A percentile compares a stretch with the other conserved stretches of the same genome.
Evolutionary conservation across 768 basidiomycete species (phyloP).

Genomic region (Mycena rosella): DNA sequence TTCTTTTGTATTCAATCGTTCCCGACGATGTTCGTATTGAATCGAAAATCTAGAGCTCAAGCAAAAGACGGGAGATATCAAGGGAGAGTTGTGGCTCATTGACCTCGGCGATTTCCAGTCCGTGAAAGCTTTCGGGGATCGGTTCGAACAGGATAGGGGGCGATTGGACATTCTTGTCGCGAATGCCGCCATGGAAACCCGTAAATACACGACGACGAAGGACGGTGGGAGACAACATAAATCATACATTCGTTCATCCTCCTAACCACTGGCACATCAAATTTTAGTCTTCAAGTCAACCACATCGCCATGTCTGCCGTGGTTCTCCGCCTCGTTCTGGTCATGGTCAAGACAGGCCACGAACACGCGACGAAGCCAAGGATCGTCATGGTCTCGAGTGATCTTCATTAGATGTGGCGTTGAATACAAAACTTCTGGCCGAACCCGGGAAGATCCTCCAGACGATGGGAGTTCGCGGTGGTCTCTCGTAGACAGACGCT

Average conservation of each 20-base stretch:
- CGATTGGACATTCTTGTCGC: slow-evolving; percentile 47
- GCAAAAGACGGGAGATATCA: slow-evolving; percentile 39
- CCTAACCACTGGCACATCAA: background rate
- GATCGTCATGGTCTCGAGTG: slow-evolving; percentile 50
- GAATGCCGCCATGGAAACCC: slow-evolving; percentile 43
- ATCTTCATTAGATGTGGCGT: slow-evolving; percentile 37
- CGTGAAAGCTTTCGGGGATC: slow-evolving; percentile 47
- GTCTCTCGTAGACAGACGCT: no score
- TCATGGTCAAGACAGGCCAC: slow-evolving; percentile 42
- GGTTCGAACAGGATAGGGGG: slow-evolving; percentile 43
- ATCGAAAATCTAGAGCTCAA: slow-evolving; percentile 35
- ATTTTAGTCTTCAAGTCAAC: slow-evolving; percentile 50
- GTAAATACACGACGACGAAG: slow-evolving; percentile 34
- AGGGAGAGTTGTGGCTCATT: slow-evolving; percentile 49
- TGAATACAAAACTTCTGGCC: slow-evolving; percentile 39
- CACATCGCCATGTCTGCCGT: slow-evolving; percentile 47
- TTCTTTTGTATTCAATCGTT: background rate
- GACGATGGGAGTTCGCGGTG: slow-evolving; percentile 39
- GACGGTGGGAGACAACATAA: slow-evolving; percentile 53
- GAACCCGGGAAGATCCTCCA: slow-evolving; percentile 39
- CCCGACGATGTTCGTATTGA: background rate
- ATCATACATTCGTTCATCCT: slow-evolving; percentile 31
- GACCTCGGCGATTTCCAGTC: slow-evolving; percentile 50
- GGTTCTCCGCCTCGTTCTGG: slow-evolving; percentile 49
- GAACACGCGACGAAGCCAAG: slow-evolving; percentile 37